Base-by-base conservation (phyloP, 2,329 filamentous ascomycete species). In the Scedosporium minutisporum region DNA sequence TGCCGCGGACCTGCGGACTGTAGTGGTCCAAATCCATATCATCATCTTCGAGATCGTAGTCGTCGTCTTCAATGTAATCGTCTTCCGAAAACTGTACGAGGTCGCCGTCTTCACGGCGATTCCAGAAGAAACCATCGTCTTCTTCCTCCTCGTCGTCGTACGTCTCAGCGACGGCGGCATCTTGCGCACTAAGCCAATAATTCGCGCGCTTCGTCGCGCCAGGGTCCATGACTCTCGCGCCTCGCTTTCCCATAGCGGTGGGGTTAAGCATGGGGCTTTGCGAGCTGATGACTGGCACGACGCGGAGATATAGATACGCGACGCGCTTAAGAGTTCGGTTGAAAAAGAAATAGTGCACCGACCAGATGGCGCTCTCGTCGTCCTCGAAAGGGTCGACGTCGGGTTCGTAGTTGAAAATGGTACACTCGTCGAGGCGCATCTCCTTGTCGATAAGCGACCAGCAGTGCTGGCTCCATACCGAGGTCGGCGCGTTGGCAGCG, bases 291-390 rank as follows among this genome's bases (percentile, higher is more conserved):
- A 88, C 88, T 64, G 85, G 93, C 57, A 97, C 85, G n/a, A 91
- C 93, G 65, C 93, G 88, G 57, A 97, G 84, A 71, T 97, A 96
- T 57, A 99, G 78, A 73, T 99, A 99, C 65, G 91, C 93, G 18
- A 99, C 93, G 51, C 95, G 87, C 78, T 97, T 97, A 71, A 88
- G 83, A 27, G 87, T 81, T 70, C 93, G 93, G 80, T 96, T 97
- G 82, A 97, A 97, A 75, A 97, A 96, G 79, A 99, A 96, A 75
- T 96, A 97, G 74, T 97, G 93, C 65, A 93, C 82, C 59, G 90
- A 92, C 93, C 93, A 99, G 65, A 99, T 93, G 9, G 93, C 89
- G 65, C 91, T 90, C 71, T 97, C 92, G 65, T 96, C 93, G 66
- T 92, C 92, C 68, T 93, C 89, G 69, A 96, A 96, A 0, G 92